Conservation (phyloP, 495 filamentous ascomycete genomes). For the Penicillium steckii region DNA sequence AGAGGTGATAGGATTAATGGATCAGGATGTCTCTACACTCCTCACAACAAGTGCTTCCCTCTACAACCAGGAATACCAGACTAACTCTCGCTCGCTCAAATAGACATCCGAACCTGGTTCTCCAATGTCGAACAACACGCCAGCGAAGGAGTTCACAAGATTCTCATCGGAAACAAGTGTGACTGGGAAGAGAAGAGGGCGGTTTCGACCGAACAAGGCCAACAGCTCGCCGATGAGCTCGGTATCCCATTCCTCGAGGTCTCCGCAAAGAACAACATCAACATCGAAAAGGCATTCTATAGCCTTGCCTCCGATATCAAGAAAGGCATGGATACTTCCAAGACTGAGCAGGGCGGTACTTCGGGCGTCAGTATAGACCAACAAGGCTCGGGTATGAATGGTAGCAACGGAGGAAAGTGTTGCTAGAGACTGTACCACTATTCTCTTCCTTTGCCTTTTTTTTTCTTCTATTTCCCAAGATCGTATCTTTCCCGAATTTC, state of each 20-base stretch:
- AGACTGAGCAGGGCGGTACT: conserved; percentile 65
- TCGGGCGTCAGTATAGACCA: conserved; percentile 72
- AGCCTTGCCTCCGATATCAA: conserved; percentile 95
- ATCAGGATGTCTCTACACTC: too few species aligned
- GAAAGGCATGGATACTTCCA: conserved; percentile 74
- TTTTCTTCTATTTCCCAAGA: neutral
- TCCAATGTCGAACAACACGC: conserved; percentile 99
- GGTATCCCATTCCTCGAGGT: conserved; percentile 99
- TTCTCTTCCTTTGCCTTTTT: conserved; percentile 14
- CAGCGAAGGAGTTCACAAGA: conserved; percentile 99
- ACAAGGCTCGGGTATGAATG: conserved; percentile 56
- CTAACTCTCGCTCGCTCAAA: conserved; percentile 6
- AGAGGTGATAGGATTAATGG: too few species aligned
- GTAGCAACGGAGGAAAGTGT: conserved; percentile 73
- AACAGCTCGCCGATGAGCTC: conserved; percentile 91
- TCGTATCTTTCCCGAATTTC: too few species aligned
- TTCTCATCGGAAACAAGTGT: conserved; percentile 99
- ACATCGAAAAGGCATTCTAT: conserved; percentile 98
- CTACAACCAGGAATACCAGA: neutral
- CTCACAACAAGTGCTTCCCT: neutral
- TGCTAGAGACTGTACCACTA: conserved; percentile 57
- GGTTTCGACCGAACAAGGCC: conserved; percentile 88
- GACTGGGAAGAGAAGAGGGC: conserved; percentile 99
- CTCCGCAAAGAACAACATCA: conserved; percentile 97
- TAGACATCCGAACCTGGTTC: conserved; percentile 99